A percentile compares a stretch with the other conserved stretches of the same genome.
These are phyloP conservation scores for Punica granatum DNA, from an alignment of 345 rosid species.

Conservation along the genomic window DNA sequence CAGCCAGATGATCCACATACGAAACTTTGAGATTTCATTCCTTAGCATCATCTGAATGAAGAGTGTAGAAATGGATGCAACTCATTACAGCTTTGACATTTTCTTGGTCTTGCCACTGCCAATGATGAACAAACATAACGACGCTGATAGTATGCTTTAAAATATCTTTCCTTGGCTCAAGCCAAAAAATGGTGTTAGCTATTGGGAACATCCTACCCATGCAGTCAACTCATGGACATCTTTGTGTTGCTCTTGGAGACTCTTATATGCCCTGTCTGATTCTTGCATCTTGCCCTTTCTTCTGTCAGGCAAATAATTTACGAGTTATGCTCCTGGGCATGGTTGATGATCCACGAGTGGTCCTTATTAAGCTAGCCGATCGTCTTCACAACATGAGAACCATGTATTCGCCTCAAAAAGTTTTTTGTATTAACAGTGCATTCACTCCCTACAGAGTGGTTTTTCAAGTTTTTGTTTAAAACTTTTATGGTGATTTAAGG, in stretches of 20 bases:
- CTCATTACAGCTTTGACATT: not conserved
- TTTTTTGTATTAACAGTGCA: not conserved
- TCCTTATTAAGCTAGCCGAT: constrained; percentile 78
- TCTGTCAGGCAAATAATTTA: constrained; percentile 47
- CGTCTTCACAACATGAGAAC: constrained; percentile 85
- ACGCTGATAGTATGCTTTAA: not conserved
- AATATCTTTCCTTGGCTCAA: not conserved
- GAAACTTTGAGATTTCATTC: too few relatives aligned
- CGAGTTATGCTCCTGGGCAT: constrained; percentile 72
- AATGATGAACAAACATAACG: not conserved
- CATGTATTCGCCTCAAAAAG: constrained; percentile 36
- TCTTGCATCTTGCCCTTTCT: constrained; percentile 1
- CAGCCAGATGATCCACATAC: too few relatives aligned
- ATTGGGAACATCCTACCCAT: not conserved
- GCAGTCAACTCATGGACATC: too few relatives aligned
- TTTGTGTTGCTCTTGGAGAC: too few relatives aligned
- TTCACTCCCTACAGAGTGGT: constrained; percentile 1
- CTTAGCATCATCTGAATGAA: not conserved
- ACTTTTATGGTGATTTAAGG: not conserved
- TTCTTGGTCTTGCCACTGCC: not conserved
- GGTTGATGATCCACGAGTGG: constrained; percentile 78
- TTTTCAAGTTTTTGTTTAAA: not conserved
- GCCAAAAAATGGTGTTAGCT: not conserved
- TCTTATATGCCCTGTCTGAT: not conserved
- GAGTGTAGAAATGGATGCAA: not conserved